Percentiles rank a stretch among this genome's conserved stretches.
Conservation (phyloP, 495 filamentous ascomycete genomes). For the Neurospora sp. region DNA sequence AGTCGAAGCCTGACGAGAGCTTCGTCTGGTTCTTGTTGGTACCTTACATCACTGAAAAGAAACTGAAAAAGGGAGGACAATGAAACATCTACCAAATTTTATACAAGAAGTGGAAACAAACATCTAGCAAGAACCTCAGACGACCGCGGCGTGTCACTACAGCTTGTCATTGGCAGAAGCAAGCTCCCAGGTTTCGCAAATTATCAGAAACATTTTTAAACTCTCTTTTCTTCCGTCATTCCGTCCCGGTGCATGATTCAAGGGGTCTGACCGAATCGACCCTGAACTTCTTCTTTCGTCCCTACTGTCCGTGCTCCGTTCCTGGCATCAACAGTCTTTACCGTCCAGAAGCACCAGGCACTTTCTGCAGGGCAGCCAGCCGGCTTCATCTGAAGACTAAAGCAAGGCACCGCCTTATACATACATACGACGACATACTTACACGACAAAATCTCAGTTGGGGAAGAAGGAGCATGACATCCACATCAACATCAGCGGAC, state of each 20-base stretch:
- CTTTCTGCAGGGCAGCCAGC: neutral
- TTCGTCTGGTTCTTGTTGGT: neutral
- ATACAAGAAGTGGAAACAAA: neutral
- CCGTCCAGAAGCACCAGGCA: neutral
- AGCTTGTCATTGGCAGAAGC: neutral
- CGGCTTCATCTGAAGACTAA: neutral
- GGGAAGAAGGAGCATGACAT: neutral
- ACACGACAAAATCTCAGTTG: neutral
- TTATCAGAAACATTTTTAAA: neutral
- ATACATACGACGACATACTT: neutral
- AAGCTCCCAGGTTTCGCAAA: neutral
- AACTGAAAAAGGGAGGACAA: neutral
- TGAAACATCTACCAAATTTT: neutral
- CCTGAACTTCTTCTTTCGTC: neutral
- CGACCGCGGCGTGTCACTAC: neutral
- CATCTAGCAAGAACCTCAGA: neutral
- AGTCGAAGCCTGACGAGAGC: neutral
- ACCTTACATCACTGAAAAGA: neutral
- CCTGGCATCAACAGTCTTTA: neutral
- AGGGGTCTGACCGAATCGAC: neutral
- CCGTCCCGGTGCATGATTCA: neutral
- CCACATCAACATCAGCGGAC: constrained; percentile 19
- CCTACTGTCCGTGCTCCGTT: neutral
- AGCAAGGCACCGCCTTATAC: neutral
- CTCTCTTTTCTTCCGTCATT: neutral